Percentiles rank a stretch among this genome's conserved stretches.
phyloP scores from a whole-genome alignment of 805 yeast species.

The Yarrowia deformans region DNA sequence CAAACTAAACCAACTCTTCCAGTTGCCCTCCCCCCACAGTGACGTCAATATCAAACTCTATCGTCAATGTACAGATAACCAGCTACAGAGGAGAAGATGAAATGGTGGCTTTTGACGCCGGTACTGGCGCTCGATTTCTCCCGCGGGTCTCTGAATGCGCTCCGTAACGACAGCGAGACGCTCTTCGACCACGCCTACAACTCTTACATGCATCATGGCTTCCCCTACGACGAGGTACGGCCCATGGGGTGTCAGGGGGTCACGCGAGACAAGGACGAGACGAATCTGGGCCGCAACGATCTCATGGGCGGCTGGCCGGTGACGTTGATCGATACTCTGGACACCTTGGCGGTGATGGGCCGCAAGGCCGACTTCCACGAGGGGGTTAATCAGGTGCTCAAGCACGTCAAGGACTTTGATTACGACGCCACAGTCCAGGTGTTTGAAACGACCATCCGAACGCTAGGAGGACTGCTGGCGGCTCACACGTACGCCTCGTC shows the following conservation, averaged over 20 bases:
- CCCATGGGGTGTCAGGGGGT: conserved; percentile 77
- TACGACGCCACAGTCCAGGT: conserved; percentile 81
- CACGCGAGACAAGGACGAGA: conserved; percentile 66
- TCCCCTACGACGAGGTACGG: conserved; percentile 77
- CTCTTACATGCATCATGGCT: conserved; percentile 71
- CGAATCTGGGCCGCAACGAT: conserved; percentile 73
- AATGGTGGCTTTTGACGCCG: conserved; percentile 30
- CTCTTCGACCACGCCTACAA: conserved; percentile 80
- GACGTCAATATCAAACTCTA: background rate
- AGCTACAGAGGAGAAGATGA: conserved; percentile 8
- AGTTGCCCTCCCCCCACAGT: too few relatives aligned
- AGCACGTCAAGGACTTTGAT: conserved; percentile 57
- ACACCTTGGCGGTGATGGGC: conserved; percentile 76
- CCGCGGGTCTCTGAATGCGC: background rate
- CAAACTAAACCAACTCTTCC: too few relatives aligned
- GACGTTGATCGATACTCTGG: conserved; percentile 80
- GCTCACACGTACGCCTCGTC: conserved; percentile 75
- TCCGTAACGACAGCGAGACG: conserved; percentile 56
- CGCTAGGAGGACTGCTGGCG: conserved; percentile 81
- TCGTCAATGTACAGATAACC: background rate
- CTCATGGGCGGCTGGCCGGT: conserved; percentile 83
- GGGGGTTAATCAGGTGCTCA: conserved; percentile 53
- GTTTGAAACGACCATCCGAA: conserved; percentile 83
- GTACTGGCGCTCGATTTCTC: conserved; percentile 59
- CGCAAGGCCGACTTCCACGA: conserved; percentile 63